These are phyloP conservation scores for Phytopythium litorale DNA, from an alignment of 352 stramenopile species.

Conservation along the genomic window DNA sequence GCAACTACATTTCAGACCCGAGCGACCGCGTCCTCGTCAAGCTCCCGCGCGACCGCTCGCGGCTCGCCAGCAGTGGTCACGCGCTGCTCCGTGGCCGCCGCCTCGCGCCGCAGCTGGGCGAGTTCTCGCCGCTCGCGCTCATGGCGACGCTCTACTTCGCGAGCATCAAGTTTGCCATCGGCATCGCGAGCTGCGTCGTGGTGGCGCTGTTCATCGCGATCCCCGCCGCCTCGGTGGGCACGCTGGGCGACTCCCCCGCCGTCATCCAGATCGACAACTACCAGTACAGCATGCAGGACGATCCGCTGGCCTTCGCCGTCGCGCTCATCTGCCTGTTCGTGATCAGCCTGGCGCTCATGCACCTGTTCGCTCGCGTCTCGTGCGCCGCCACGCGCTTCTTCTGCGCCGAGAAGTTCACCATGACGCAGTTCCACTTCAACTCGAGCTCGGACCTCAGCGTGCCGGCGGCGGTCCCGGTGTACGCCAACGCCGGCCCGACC, in stretches of 20 bases:
- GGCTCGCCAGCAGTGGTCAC: conserved; percentile 9
- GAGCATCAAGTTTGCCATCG: conserved; percentile 58
- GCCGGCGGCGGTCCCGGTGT: conserved; percentile 10
- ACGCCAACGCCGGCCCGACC: conserved; percentile 10
- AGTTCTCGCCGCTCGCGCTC: conserved; percentile 58
- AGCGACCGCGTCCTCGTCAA: conserved; percentile 44
- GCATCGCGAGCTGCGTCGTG: conserved; percentile 36
- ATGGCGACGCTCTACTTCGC: conserved; percentile 59
- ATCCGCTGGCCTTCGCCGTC: conserved; percentile 40
- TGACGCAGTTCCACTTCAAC: conserved; percentile 8
- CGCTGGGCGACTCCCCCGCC: conserved; percentile 17
- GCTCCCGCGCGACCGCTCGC: conserved; percentile 12
- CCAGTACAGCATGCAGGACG: conserved; percentile 23
- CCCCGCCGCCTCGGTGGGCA: conserved; percentile 18
- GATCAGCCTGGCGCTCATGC: conserved; percentile 49
- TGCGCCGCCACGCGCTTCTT: conserved; percentile 54
- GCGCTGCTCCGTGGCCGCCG: conserved; percentile 33
- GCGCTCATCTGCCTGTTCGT: conserved; percentile 41
- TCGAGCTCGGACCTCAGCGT: conserved; percentile 11
- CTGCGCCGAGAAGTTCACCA: conserved; percentile 52
- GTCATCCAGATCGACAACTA: conserved; percentile 17
- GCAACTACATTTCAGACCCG: conserved; percentile 49
- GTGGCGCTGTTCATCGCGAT: conserved; percentile 29
- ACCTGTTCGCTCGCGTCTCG: conserved; percentile 42
- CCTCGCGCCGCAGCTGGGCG: conserved; percentile 40